Percentiles rank a stretch among this genome's conserved stretches.
Evolutionary conservation across 106 monocot genomes (phyloP).

Genomic region (Posidonia australis): DNA sequence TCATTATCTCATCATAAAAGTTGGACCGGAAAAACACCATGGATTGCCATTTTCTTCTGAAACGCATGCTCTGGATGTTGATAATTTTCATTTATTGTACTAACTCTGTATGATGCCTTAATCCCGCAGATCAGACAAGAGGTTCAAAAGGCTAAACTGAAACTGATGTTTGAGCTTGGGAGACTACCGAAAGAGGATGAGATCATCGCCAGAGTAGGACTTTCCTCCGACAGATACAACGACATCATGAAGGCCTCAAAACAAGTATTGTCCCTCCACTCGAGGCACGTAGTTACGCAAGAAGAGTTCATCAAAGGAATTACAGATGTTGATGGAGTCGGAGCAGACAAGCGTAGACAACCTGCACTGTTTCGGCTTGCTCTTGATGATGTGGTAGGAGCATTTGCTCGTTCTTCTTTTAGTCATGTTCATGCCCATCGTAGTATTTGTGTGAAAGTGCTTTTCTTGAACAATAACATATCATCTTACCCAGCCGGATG

Average conservation of each 20-base stretch:
- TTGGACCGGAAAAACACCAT: too few relatives aligned
- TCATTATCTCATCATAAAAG: too few relatives aligned
- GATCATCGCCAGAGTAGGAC: conserved; percentile 40
- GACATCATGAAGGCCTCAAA: conserved; percentile 68
- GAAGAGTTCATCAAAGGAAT: conserved; percentile 88
- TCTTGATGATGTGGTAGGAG: conserved; percentile 84
- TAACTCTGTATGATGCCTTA: background rate
- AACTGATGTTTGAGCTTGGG: conserved; percentile 50
- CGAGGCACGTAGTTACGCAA: conserved; percentile 54
- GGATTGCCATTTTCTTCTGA: background rate
- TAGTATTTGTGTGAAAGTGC: too few relatives aligned
- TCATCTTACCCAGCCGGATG: too few relatives aligned
- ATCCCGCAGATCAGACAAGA: conserved; percentile 56
- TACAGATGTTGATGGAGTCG: conserved; percentile 41
- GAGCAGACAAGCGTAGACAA: conserved; percentile 46
- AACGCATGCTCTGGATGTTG: background rate
- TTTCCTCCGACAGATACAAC: conserved; percentile 58
- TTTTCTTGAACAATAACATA: too few relatives aligned
- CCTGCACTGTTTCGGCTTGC: conserved; percentile 75
- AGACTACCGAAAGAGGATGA: conserved; percentile 67
- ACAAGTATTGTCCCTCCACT: conserved; percentile 62
- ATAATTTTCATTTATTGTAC: too few relatives aligned
- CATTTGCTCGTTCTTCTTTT: background rate
- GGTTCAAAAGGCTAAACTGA: conserved; percentile 58
- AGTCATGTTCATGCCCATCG: background rate